Evolutionary conservation across 2,329 filamentous ascomycete species (phyloP), one percentile per base, ranked within the genome.

Genomic region (Calonectria hawksworthii): DNA sequence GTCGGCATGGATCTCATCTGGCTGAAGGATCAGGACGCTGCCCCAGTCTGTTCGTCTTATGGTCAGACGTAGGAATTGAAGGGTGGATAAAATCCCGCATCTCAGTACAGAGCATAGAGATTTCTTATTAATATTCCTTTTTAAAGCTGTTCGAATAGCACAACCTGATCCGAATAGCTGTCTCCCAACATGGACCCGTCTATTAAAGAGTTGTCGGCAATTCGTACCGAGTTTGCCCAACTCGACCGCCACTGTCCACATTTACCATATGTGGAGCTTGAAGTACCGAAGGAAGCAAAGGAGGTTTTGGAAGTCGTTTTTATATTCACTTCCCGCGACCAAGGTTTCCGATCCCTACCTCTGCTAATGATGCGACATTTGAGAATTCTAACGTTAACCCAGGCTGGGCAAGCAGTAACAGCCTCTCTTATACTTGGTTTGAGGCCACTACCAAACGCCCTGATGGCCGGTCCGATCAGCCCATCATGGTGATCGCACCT

Each of bases 361-460:
- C 7, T 5, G 4, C 50, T 0, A 18, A 16, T 5, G 9, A 0
- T 13, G 47, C 41, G 4, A 64, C 0, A 2, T 16, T 11, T 1
- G 0, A 6, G 4, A n/a, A 28, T 28, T 7, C 34, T 61, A 7
- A 65, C 8, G 3, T 28, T 3, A 3, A 47, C 7, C 26, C 18
- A 78, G 77, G 77, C 1, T 78, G 77, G 77, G 75, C 77, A 4
- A 76, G 77, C 4, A 65, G 30, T 16, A 54, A 73, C 9, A 72
- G 74, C 28, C 52, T 38, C 4, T 79, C 77, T 0, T 79, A 36
- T 18, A 79, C 77, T 0, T 79, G 77, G 77, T 79, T 78, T 5
- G 77, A 79, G 4, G 75, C 77, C 0, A 70, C 70, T 6, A 77
- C 76, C 6, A 72, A 74, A 0, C 75, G 77, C 0, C 73, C 77